phyloP scores from a whole-genome alignment of 129 eudicot genomes.

The Tagetes patula region DNA sequence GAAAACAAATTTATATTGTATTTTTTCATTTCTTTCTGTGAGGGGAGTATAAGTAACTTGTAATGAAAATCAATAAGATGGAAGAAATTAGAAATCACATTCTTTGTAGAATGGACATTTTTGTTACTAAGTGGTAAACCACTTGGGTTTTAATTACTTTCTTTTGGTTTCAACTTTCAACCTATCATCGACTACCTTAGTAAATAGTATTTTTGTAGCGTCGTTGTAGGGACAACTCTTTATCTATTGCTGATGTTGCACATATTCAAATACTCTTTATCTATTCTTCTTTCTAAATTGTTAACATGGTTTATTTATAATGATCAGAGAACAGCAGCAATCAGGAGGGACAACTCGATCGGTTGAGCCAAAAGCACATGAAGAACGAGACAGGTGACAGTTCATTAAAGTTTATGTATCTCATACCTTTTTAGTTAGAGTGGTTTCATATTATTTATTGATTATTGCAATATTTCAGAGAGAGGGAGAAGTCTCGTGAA shows the following conservation, averaged over 20 bases:
- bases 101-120: not conserved
- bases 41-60: too few species aligned
- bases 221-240: too few species aligned
- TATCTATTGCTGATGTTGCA: too few species aligned
- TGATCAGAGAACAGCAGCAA: slow-evolving; percentile 73
- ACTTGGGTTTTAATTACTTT: too few species aligned
- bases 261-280: not conserved
- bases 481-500: slow-evolving; percentile 92
- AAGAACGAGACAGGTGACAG: slow-evolving; percentile 68
- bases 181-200: too few species aligned
- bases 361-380: slow-evolving; percentile 80
- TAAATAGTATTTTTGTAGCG: too few species aligned
- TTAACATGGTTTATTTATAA: not conserved
- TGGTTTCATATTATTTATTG: not conserved
- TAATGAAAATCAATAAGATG: too few species aligned
- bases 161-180: too few species aligned
- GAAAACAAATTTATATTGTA: too few species aligned
- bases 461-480: slow-evolving; percentile 35
- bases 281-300: not conserved
- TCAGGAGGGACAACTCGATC: slow-evolving; percentile 66
- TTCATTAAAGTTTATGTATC: not conserved
- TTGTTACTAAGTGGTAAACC: too few species aligned
- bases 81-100: too few species aligned
- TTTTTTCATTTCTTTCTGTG: too few species aligned
- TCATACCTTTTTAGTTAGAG: not conserved